These are phyloP conservation scores for Pseudopithomyces chartarum DNA, from an alignment of 2,329 filamentous ascomycete species.

Conservation along the genomic window DNA sequence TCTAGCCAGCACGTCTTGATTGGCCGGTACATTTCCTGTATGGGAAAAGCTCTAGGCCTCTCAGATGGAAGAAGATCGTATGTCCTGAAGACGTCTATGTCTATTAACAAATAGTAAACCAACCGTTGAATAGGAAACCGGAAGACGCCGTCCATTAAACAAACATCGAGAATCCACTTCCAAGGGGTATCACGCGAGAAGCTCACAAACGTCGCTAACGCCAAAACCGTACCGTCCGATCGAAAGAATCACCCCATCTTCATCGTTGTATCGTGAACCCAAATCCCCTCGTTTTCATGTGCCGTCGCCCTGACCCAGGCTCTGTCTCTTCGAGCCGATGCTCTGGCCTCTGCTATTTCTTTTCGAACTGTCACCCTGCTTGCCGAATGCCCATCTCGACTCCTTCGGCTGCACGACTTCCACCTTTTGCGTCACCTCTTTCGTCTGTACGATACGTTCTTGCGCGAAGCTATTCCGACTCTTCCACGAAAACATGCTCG, in stretches of 20 bases:
- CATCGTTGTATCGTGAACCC: not conserved
- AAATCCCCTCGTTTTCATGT: not conserved
- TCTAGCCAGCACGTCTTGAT: too few species aligned
- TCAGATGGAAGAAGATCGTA: too few species aligned
- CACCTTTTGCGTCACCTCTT: slow-evolving; percentile 13
- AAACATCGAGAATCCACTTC: too few species aligned
- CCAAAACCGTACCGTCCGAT: too few species aligned
- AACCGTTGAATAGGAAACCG: too few species aligned
- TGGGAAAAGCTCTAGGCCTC: too few species aligned
- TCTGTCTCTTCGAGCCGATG: not conserved
- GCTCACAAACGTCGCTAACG: too few species aligned
- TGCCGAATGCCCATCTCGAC: slow-evolving; percentile 9
- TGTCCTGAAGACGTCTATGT: too few species aligned
- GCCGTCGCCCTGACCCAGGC: not conserved
- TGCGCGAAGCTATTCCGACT: slow-evolving; percentile 7
- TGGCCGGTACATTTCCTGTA: too few species aligned
- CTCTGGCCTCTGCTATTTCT: not conserved
- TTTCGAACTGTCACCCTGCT: not conserved
- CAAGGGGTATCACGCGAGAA: too few species aligned
- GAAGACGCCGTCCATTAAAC: too few species aligned
- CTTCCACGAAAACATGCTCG: slow-evolving; percentile 13
- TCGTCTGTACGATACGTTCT: slow-evolving; percentile 13
- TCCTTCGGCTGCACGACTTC: slow-evolving; percentile 13
- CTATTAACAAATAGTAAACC: too few species aligned
- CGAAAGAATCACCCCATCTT: not conserved